Conservation (phyloP, 352 stramenopile species). For the Phytopythium vexans region DNA sequence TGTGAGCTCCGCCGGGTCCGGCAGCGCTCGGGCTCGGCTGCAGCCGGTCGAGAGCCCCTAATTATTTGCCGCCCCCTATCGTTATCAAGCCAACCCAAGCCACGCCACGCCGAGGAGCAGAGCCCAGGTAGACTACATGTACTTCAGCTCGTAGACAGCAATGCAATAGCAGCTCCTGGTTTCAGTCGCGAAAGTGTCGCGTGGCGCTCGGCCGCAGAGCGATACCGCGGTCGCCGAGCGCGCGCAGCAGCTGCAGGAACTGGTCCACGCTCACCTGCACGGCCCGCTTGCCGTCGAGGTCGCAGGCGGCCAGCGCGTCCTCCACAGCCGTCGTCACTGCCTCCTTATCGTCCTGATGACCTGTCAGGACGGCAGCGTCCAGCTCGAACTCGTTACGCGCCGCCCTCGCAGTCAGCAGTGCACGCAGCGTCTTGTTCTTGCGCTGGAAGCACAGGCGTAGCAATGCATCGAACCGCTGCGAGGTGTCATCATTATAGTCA, state of each 20-base stretch:
- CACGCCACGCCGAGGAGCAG: neutral
- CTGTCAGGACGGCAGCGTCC: slow-evolving; percentile 11
- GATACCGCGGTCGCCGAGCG: slow-evolving; percentile 39
- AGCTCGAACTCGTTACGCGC: slow-evolving; percentile 31
- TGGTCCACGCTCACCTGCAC: slow-evolving; percentile 62
- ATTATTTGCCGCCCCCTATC: slow-evolving; percentile 4
- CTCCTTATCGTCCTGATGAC: slow-evolving; percentile 27
- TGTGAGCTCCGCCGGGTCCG: too few species aligned
- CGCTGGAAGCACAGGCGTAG: slow-evolving; percentile 73
- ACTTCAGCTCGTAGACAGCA: neutral
- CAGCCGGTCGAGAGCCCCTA: slow-evolving; percentile 3
- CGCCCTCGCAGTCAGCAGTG: slow-evolving; percentile 66
- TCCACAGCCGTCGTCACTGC: slow-evolving; percentile 43
- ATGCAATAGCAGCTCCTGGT: neutral
- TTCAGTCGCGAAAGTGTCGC: slow-evolving; percentile 64
- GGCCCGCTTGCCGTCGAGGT: slow-evolving; percentile 41
- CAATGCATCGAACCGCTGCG: slow-evolving; percentile 69
- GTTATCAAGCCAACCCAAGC: neutral
- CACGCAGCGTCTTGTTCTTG: slow-evolving; percentile 87
- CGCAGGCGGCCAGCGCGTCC: slow-evolving; percentile 39
- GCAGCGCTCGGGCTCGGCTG: too few species aligned
- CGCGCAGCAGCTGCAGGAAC: slow-evolving; percentile 59
- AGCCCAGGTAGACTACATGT: neutral
- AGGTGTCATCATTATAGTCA: too few species aligned
- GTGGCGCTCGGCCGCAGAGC: slow-evolving; percentile 51